A percentile compares a stretch with the other conserved stretches of the same genome.
These are phyloP conservation scores for Microdochium trichocladiopsis DNA, from an alignment of 2,329 filamentous ascomycete genomes.

Conservation along the genomic window DNA sequence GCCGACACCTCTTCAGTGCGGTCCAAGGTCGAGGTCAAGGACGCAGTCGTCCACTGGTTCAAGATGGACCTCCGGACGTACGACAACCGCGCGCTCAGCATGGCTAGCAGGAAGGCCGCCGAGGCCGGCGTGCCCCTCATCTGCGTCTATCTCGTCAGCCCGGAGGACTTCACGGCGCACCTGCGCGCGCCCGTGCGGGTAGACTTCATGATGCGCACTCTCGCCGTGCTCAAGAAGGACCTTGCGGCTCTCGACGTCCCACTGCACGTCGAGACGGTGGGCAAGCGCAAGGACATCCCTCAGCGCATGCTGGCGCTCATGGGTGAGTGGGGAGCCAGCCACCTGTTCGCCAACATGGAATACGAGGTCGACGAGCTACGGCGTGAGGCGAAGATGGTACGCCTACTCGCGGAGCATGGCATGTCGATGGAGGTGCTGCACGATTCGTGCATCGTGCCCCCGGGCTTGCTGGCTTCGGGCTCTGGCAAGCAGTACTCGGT, in stretches of 20 bases:
- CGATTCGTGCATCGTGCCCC: slow-evolving; percentile 77
- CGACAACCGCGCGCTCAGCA: slow-evolving; percentile 67
- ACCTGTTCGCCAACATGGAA: slow-evolving; percentile 78
- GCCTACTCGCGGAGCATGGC: slow-evolving; percentile 50
- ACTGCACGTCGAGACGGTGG: slow-evolving; percentile 65
- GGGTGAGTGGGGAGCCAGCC: slow-evolving; percentile 63
- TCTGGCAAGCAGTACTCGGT: slow-evolving; percentile 75
- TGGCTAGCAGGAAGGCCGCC: slow-evolving; percentile 61
- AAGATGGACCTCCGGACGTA: slow-evolving; percentile 68
- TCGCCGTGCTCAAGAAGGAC: slow-evolving; percentile 58
- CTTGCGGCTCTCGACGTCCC: slow-evolving; percentile 69
- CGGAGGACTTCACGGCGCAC: slow-evolving; percentile 80
- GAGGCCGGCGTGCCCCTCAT: slow-evolving; percentile 65
- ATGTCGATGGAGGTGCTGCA: slow-evolving; percentile 67
- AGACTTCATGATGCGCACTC: slow-evolving; percentile 71
- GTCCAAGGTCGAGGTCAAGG: slow-evolving; percentile 41
- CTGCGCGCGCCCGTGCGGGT: slow-evolving; percentile 64
- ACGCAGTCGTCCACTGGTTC: slow-evolving; percentile 82
- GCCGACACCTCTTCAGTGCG: slow-evolving; percentile 50
- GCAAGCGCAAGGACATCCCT: slow-evolving; percentile 56
- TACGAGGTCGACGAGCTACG: slow-evolving; percentile 89
- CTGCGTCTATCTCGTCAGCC: slow-evolving; percentile 71
- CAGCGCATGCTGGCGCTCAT: slow-evolving; percentile 57
- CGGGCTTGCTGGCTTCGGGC: slow-evolving; percentile 60
- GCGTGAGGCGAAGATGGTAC: slow-evolving; percentile 63